Conservation (phyloP, 2,329 filamentous ascomycete genomes). For the Botrytis porri region DNA sequence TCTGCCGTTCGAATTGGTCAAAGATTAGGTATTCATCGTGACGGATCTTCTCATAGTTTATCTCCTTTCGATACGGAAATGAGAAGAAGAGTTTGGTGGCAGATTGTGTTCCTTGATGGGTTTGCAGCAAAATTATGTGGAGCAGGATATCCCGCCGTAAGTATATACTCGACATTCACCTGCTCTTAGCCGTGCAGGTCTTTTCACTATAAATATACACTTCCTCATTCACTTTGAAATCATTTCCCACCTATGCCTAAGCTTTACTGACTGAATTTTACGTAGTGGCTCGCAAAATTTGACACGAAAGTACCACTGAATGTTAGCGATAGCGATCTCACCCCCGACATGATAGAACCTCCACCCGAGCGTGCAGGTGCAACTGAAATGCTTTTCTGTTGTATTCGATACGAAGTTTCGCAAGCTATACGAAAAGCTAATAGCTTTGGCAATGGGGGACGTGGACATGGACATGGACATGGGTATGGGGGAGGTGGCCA, state of each 20-base stretch:
- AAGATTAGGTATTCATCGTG: slow-evolving; percentile 49
- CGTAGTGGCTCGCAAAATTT: slow-evolving; percentile 41
- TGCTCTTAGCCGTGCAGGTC: background rate
- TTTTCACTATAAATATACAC: background rate
- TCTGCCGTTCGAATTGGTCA: slow-evolving; percentile 48
- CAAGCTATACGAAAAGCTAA: slow-evolving; percentile 26
- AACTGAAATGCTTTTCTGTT: slow-evolving; percentile 48
- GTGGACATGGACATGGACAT: background rate
- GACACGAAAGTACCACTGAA: slow-evolving; percentile 53
- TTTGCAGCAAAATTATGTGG: slow-evolving; percentile 55
- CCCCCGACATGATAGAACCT: slow-evolving; percentile 43
- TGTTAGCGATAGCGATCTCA: slow-evolving; percentile 53
- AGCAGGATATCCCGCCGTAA: slow-evolving; percentile 40
- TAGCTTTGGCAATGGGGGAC: slow-evolving; percentile 4
- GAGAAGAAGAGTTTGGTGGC: slow-evolving; percentile 60
- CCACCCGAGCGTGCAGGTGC: slow-evolving; percentile 44
- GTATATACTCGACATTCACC: background rate
- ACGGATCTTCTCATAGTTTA: slow-evolving; percentile 39
- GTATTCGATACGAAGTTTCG: slow-evolving; percentile 40
- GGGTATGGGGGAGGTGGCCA: background rate
- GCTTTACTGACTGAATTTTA: background rate
- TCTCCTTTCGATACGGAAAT: slow-evolving; percentile 57
- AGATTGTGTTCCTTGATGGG: slow-evolving; percentile 59
- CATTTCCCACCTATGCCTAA: background rate
- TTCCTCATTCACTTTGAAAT: background rate